Evolutionary conservation across 495 filamentous ascomycete genomes (phyloP).

Genomic region (Penicillium flavigenum): DNA sequence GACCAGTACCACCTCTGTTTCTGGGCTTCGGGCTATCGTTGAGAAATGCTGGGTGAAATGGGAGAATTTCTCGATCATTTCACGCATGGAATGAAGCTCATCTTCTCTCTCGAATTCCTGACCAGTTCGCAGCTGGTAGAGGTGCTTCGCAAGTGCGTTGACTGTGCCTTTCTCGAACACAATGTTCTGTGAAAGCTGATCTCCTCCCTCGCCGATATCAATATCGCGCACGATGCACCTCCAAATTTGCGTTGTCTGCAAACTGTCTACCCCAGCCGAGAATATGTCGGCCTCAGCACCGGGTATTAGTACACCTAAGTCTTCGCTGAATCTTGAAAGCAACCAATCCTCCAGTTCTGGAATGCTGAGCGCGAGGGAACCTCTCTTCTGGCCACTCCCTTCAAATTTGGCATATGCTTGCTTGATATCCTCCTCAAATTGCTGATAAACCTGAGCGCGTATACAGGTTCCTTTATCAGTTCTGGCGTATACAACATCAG

Average conservation of each 20-base stretch:
- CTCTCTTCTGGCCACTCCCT: constrained; percentile 23
- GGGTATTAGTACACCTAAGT: constrained; percentile 23
- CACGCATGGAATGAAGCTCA: constrained; percentile 31
- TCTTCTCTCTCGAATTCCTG: constrained; percentile 25
- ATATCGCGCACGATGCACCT: constrained; percentile 35
- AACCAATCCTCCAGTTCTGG: constrained; percentile 30
- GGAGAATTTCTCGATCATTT: constrained; percentile 43
- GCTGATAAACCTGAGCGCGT: constrained; percentile 51
- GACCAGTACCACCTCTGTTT: constrained; percentile 33
- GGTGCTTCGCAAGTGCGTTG: constrained; percentile 31
- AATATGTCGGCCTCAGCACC: constrained; percentile 52
- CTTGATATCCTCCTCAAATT: constrained; percentile 51
- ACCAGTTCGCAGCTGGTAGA: constrained; percentile 27
- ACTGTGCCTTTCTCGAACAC: constrained; percentile 50
- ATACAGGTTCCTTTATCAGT: constrained; percentile 60
- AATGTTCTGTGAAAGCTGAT: constrained; percentile 44
- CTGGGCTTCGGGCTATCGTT: constrained; percentile 15
- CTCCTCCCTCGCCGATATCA: constrained; percentile 28
- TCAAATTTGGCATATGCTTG: constrained; percentile 40
- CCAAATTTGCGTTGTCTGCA: constrained; percentile 53
- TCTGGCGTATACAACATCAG: constrained; percentile 46
- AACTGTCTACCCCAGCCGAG: constrained; percentile 53
- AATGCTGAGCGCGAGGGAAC: constrained; percentile 19
- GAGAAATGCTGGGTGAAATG: constrained; percentile 37
- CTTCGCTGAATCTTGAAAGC: constrained; percentile 25